Percentiles rank a stretch among this genome's conserved stretches.
These are phyloP conservation scores for Lepiota brunneoincarnata DNA, from an alignment of 768 basidiomycete genomes.

Conservation along the genomic window DNA sequence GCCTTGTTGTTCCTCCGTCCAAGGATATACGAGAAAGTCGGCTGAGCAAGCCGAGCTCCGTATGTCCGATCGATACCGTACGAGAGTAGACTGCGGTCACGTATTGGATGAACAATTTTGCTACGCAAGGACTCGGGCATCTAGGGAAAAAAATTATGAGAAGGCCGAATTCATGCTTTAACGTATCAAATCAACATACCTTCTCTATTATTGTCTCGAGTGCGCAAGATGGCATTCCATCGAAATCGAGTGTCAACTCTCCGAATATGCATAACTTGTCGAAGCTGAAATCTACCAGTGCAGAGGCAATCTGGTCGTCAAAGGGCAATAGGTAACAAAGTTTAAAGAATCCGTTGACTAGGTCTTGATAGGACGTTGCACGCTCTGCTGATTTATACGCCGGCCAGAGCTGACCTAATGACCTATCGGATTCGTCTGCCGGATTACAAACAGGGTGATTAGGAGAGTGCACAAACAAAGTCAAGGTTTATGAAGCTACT, in stretches of 20 bases:
- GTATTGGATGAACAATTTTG: not conserved
- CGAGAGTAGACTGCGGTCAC: not conserved
- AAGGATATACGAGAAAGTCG: not conserved
- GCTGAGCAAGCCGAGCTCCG: not conserved
- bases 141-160: not conserved
- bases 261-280: not conserved
- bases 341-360: not conserved
- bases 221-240: not conserved
- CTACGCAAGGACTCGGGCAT: not conserved
- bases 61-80: not conserved
- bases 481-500: not conserved
- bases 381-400: no score
- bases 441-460: not conserved
- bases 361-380: not conserved
- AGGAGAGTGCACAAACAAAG: not conserved
- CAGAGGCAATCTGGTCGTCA: not conserved
- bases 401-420: no score
- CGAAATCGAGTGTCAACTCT: not conserved
- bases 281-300: not conserved
- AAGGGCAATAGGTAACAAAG: not conserved
- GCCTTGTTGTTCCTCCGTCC: not conserved
- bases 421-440: not conserved
- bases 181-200: not conserved
- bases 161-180: not conserved
- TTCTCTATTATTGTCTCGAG: not conserved